Evolutionary conservation across 495 filamentous ascomycete species (phyloP), one percentile per base, ranked within the genome.

Genomic region (Sabuloglossum arenarium): DNA sequence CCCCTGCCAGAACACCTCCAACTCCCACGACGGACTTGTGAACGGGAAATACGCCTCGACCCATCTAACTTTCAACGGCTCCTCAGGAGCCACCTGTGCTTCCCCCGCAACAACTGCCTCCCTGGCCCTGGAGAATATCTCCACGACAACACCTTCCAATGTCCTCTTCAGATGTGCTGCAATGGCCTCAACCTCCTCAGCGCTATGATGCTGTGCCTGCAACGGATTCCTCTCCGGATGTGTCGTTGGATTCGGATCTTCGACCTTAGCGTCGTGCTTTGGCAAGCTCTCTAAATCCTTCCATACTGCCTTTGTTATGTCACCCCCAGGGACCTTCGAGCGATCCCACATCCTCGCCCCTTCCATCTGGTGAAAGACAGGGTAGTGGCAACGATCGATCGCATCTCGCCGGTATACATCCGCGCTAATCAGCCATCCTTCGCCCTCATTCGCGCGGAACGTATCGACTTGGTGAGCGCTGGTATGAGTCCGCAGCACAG

Each of bases 321-420:
- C 72, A 21, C 73, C 75, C 51, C 71, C 69, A 6, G 77, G 70
- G 6, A 78, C 71, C 57, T 71, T 72, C 23, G 54, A 65, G 11
- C 88, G 79, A 67, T 93, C 86, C 91, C 91, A 98, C 57, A 88
- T 80, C 60, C 81, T 74, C 8, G 90, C 89, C 14, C 88, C 93
- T 65, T 98, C 91, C 88, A 97, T 96, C 70, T 98, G 91, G 69
- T 98, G 93, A 68, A 98, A 98, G 56, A 95, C 77, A 3, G 91
- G 91, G 72, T 95, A 96, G 67, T 98, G 91, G 61, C 79, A 86
- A 54, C 86, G 80, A 66, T 98, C 91, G 63, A 98, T 82, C 28
- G 89, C 88, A 75, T 98, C 91, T 57, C 91, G 77, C 23, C 91
- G 80, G 69, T 97, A 98, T 12, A 98, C 91, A 67, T 98, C 91